phyloP scores from a whole-genome alignment of 1,284 basidiomycete genomes.

The Termitomyces sp. region DNA sequence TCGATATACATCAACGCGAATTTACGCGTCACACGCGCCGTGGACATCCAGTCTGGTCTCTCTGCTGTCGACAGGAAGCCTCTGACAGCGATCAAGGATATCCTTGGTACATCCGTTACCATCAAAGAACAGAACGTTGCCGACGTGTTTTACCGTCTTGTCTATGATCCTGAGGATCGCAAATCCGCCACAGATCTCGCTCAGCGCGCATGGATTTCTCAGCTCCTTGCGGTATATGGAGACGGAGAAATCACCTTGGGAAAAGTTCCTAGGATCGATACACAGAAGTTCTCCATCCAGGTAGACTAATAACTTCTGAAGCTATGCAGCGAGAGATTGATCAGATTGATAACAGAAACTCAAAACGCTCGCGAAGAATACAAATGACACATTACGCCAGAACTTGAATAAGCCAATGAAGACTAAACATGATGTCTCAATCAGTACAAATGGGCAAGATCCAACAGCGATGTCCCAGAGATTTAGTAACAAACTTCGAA shows the following conservation, averaged over 20 bases:
- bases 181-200: slow-evolving; percentile 33
- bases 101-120: slow-evolving; percentile 32
- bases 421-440: slow-evolving; percentile 33
- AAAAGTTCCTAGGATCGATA: slow-evolving; percentile 38
- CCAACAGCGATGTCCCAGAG: slow-evolving; percentile 27
- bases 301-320: slow-evolving; percentile 22
- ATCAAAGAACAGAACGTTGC: slow-evolving; percentile 38
- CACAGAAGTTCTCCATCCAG: slow-evolving; percentile 27
- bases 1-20: slow-evolving; percentile 32
- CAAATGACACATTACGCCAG: slow-evolving; percentile 42
- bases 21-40: slow-evolving; percentile 34
- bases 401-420: slow-evolving; percentile 40
- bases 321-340: not conserved
- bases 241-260: slow-evolving; percentile 32
- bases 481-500: slow-evolving; percentile 39
- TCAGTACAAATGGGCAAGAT: slow-evolving; percentile 19
- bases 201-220: slow-evolving; percentile 51
- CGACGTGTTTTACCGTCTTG: slow-evolving; percentile 32
- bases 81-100: slow-evolving; percentile 35
- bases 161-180: slow-evolving; percentile 27
- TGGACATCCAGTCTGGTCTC: slow-evolving; percentile 55
- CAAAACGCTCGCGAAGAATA: slow-evolving; percentile 42
- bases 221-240: slow-evolving; percentile 33
- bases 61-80: slow-evolving; percentile 34
- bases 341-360: slow-evolving; percentile 24